Base-by-base conservation (phyloP, 805 yeast genomes). In the Sugiyamaella boreocaroliniensis region DNA sequence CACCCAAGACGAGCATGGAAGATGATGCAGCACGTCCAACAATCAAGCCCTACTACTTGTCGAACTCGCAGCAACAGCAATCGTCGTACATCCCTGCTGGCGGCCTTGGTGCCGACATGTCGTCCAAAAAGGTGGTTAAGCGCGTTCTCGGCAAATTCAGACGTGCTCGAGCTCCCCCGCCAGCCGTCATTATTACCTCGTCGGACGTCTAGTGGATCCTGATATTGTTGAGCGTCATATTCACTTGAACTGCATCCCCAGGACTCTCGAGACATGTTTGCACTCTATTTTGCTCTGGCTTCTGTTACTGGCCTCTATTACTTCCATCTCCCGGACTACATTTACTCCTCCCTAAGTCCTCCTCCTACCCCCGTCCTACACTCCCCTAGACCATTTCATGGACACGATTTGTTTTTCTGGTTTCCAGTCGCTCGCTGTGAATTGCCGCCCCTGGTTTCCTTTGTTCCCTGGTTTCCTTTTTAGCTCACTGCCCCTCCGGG, bases 171-270 rank as follows among this genome's bases (percentile, higher is more conserved):
- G 26, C 44, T 15, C n/a, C 44, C 11, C 26, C 44, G 8, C 26
- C 44, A 15, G 55, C 62, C 8, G 46, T 53, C 15, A 60, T 61
- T 56, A 60, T 61, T 34, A 60, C 62, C 19, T 54, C 62, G 12
- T 51, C 63, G 19, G 61, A 60, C 48, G 43, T 55, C 34, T 29
- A 22, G n/a, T 45, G 20, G 19, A 4, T 11, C 4, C 4, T 12
- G 43, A 7, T 8, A 29, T 10, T 29, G 32, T 7, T 29, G 32
- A 8, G 32, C n/a, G n/a, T n/a, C n/a, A n/a, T n/a, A n/a, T n/a
- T n/a, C n/a, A n/a, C n/a, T n/a, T n/a, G n/a, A n/a, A n/a, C n/a
- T n/a, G 26, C 26, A 22, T 22, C 26, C 26, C 26, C n/a, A n/a
- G n/a, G n/a, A n/a, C n/a, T n/a, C n/a, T n/a, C n/a, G n/a, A n/a